phyloP scores from a whole-genome alignment of 2,329 filamentous ascomycete species.

The Aspergillus puulaauensis region DNA sequence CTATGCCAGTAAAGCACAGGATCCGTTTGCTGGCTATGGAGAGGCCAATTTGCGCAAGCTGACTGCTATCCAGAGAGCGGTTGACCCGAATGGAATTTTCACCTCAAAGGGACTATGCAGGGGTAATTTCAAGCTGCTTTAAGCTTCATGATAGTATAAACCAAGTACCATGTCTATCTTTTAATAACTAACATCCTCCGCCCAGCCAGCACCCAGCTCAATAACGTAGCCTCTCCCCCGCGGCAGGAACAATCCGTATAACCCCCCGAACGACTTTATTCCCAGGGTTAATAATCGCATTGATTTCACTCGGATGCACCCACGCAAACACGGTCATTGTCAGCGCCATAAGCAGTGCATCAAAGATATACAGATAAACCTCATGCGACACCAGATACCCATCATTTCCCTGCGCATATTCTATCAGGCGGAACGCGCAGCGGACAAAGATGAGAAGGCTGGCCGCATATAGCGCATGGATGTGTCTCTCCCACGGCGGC shows the following conservation, averaged over 20 bases:
- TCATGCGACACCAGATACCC: slow-evolving; percentile 12
- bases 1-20: not conserved
- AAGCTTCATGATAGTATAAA: too few species aligned
- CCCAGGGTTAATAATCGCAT: too few species aligned
- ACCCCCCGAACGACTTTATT: too few species aligned
- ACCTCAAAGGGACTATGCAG: not conserved
- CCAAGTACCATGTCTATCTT: too few species aligned
- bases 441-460: slow-evolving; percentile 17
- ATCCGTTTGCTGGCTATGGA: not conserved
- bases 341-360: slow-evolving; percentile 16
- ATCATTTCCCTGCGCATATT: slow-evolving; percentile 10
- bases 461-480: not conserved
- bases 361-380: slow-evolving; percentile 16
- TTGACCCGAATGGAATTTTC: not conserved
- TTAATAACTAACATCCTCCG: too few species aligned
- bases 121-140: not conserved
- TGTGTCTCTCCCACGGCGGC: not conserved
- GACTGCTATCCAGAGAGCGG: not conserved
- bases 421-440: slow-evolving; percentile 12
- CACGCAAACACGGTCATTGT: not conserved
- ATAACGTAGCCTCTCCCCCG: too few species aligned
- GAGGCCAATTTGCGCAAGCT: not conserved
- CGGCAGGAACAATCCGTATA: too few species aligned
- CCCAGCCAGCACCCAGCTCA: too few species aligned
- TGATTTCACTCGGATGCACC: not conserved